Evolutionary conservation across 2,329 filamentous ascomycete genomes (phyloP), one percentile per base, ranked within the genome.

Genomic region (Cercospora sesami): DNA sequence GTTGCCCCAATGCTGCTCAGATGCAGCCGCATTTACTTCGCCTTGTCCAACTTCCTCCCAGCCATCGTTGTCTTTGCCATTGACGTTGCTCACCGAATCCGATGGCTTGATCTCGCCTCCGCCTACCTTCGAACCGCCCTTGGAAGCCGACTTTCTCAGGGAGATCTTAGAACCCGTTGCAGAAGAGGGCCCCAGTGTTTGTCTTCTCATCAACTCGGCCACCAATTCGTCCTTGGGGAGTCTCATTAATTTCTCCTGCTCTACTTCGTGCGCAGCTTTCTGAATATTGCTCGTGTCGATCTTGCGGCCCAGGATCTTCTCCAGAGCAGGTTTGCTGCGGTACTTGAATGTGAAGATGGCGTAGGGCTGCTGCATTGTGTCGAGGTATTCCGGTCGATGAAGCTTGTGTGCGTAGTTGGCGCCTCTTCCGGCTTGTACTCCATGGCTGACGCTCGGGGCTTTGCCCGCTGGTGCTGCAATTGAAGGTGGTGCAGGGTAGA

Each of bases 271-370:
- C 0, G 69, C 66, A 16, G 74, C 69, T 33, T 70, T 60, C 61
- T 71, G 61, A 16, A 69, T 64, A 18, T 74, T 75, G 39, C 68
- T 75, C 12, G 60, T 69, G 23, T 72, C 66, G 45, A 78, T 71
- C 21, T 72, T 74, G 10, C 69, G 66, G 16, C 71, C 72, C 18
- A 81, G 72, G 33, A 82, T 77, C 51, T 75, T 70, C 69, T 78
- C 74, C 33, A 84, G 71, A 16, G 75, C 72, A 39, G 69, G 71
- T 62, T 68, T 73, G 63, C 76, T 79, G 2, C 82, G 78, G 67
- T 83, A 84, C 63, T 81, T 81, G 78, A 84, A 84, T n/a, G 78
- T 77, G 72, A 84, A 84, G 10, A 84, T 79, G 0, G 82, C 83
- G 67, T 82, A 84, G 26, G 81, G 80, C 57, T 70, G 64, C 14